A percentile compares a stretch with the other conserved stretches of the same genome.
phyloP scores from a whole-genome alignment of 192 early-diverging fungal genomes.

The Cetraspora pellucida region DNA sequence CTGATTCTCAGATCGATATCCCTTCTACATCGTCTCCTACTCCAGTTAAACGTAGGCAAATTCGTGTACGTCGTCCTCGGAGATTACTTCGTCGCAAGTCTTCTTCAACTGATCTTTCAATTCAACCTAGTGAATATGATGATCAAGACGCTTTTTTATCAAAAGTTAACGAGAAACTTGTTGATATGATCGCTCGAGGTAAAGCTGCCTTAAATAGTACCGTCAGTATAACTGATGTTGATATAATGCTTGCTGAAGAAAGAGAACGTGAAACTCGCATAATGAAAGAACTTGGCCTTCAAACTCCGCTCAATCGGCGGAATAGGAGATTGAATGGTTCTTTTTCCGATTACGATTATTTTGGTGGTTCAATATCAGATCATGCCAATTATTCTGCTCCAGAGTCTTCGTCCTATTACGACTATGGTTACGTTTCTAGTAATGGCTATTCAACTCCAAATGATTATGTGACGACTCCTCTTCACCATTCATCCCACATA shows the following conservation, averaged over 20 bases:
- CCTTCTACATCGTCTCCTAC: not conserved
- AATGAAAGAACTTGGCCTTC: slow-evolving; percentile 20
- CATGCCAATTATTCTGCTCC: not conserved
- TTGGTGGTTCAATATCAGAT: not conserved
- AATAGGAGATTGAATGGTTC: not conserved
- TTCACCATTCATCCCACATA: no score
- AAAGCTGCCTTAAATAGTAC: slow-evolving; percentile 27
- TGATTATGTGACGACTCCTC: no score
- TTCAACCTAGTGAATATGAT: not conserved
- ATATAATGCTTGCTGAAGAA: slow-evolving; percentile 28
- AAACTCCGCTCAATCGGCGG: not conserved
- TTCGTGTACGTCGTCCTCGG: slow-evolving; percentile 7
- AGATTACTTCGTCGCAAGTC: slow-evolving; percentile 14
- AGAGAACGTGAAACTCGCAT: slow-evolving; percentile 31
- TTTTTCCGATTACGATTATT: slow-evolving; percentile 17
- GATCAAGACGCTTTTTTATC: not conserved
- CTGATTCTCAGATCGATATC: not conserved
- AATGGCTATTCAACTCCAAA: no score
- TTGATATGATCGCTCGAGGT: slow-evolving; percentile 29
- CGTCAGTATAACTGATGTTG: slow-evolving; percentile 29
- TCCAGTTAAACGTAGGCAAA: not conserved
- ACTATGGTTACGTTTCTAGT: not conserved
- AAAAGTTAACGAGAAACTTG: slow-evolving; percentile 28
- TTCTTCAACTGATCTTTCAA: not conserved
- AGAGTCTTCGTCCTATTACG: not conserved